Percentiles rank a stretch among this genome's conserved stretches.
Conservation (phyloP, 441 rosid genomes). For the Pelargonium citronellum region DNA sequence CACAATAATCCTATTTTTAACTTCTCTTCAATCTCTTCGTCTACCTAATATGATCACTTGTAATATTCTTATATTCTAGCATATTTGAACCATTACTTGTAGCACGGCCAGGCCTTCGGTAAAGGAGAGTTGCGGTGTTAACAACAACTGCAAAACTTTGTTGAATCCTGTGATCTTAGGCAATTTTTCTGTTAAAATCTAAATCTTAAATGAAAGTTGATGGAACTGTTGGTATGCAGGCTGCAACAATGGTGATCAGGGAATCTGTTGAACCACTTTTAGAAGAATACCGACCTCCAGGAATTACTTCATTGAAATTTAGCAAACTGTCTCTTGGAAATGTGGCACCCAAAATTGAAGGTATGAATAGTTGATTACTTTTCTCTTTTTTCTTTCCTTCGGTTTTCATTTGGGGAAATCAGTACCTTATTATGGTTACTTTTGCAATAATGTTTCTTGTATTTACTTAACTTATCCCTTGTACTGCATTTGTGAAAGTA, state of each 20-base stretch:
- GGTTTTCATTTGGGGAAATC: background rate
- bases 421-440: background rate
- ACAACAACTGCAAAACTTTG: too few species aligned
- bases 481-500: background rate
- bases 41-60: too few species aligned
- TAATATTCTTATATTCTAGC: too few species aligned
- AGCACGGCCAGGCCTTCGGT: too few species aligned
- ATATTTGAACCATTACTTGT: too few species aligned
- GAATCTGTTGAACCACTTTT: constrained; percentile 8
- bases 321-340: constrained; percentile 5
- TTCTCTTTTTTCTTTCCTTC: too few species aligned
- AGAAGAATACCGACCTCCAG: constrained; percentile 1
- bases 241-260: constrained; percentile 7
- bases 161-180: too few species aligned
- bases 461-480: background rate
- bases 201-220: background rate
- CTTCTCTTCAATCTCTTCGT: too few species aligned
- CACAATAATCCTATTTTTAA: too few species aligned
- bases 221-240: background rate
- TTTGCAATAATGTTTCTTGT: background rate
- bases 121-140: too few species aligned
- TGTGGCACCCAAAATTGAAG: constrained; percentile 4
- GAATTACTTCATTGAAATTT: background rate
- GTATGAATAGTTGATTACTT: too few species aligned
- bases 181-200: background rate